These are phyloP conservation scores for Myochromella boudieri DNA, from an alignment of 768 basidiomycete genomes.

Conservation along the genomic window DNA sequence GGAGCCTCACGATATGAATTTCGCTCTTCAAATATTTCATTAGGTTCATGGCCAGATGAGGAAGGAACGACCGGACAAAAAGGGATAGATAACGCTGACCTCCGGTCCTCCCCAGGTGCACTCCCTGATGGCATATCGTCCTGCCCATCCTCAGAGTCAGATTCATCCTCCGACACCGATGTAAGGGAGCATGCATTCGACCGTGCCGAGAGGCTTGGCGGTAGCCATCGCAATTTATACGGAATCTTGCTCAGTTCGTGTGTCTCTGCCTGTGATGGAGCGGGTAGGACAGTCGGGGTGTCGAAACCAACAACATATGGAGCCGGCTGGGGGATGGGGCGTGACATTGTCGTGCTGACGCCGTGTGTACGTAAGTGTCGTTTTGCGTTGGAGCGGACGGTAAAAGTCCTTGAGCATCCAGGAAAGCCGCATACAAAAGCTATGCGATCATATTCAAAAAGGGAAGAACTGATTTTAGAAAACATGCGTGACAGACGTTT, in stretches of 20 bases:
- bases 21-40: conserved; percentile 28
- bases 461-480: not conserved
- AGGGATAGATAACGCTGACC: conserved; percentile 25
- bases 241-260: conserved; percentile 18
- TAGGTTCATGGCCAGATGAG: conserved; percentile 14
- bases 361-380: conserved; percentile 79
- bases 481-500: conserved; percentile 40
- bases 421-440: conserved; percentile 56
- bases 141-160: conserved; percentile 19
- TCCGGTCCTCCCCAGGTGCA: conserved; percentile 15
- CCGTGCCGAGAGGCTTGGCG: conserved; percentile 32
- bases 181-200: conserved; percentile 24
- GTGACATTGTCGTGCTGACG: conserved; percentile 28
- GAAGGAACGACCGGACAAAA: conserved; percentile 25
- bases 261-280: conserved; percentile 8
- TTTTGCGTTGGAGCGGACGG: conserved; percentile 80
- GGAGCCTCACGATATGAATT: conserved; percentile 28
- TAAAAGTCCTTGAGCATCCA: conserved; percentile 66
- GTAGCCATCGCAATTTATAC: conserved; percentile 42
- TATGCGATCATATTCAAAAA: conserved; percentile 18
- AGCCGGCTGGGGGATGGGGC: conserved; percentile 2
- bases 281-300: conserved; percentile 31
- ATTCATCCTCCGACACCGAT: conserved; percentile 25
- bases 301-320: conserved; percentile 40
- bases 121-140: conserved; percentile 14